Evolutionary conservation across 805 yeast species (phyloP).

Genomic region (Candida dendrica): DNA sequence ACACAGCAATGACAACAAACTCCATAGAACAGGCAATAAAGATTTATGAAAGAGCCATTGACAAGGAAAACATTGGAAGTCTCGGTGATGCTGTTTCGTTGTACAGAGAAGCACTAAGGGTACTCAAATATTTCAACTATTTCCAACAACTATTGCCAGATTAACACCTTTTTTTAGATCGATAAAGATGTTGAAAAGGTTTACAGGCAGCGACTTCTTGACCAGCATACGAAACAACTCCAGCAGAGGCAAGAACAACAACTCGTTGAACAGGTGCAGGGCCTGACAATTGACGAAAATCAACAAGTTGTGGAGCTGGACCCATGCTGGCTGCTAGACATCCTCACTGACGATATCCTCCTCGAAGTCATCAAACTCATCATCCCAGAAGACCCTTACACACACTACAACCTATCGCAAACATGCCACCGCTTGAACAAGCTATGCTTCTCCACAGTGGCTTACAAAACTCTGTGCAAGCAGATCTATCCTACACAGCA

Average conservation of each 20-base stretch:
- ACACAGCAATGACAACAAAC: background rate
- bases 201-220: constrained; percentile 47
- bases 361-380: constrained; percentile 41
- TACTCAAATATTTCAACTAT: background rate
- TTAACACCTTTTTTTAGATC: constrained; percentile 5
- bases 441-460: constrained; percentile 45
- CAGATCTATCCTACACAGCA: constrained; percentile 46
- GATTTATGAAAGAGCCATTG: background rate
- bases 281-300: background rate
- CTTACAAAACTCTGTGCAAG: constrained; percentile 45
- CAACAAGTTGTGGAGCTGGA: constrained; percentile 12
- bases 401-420: constrained; percentile 58
- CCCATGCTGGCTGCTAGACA: constrained; percentile 35
- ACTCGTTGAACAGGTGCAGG: constrained; percentile 1
- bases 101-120: background rate
- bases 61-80: background rate
- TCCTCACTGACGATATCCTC: constrained; percentile 55
- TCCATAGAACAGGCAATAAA: background rate
- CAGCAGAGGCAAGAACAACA: constrained; percentile 19
- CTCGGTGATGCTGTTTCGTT: background rate
- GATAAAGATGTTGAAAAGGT: constrained; percentile 55
- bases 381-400: constrained; percentile 42
- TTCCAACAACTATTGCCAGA: too few species aligned
- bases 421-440: constrained; percentile 52
- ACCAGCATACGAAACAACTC: constrained; percentile 27